phyloP scores from a whole-genome alignment of 2,329 filamentous ascomycete species.

The Taxawa tesnikishii region DNA sequence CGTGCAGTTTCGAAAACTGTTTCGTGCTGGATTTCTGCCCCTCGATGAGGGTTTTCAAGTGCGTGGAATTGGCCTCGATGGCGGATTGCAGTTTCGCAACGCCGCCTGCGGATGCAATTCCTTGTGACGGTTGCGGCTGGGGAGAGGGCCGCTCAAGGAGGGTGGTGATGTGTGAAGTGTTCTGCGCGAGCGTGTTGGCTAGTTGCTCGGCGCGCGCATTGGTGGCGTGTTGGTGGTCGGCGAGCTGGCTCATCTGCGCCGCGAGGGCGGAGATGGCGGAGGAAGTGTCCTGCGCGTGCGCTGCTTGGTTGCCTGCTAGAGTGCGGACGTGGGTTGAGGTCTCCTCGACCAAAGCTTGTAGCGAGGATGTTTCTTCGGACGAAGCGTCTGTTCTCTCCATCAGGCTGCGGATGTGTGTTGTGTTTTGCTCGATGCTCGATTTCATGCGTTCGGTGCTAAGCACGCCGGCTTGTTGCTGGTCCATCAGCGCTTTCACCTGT shows the following conservation, averaged over 20 bases:
- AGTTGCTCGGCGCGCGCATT: neutral
- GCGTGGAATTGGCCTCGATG: conserved; percentile 8
- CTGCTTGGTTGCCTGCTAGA: neutral
- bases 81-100: conserved; percentile 7
- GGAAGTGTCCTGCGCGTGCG: neutral
- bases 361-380: conserved; percentile 1
- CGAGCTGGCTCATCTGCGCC: conserved; percentile 1
- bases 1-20: conserved; percentile 3
- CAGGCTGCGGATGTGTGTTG: conserved; percentile 2
- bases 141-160: conserved; percentile 10
- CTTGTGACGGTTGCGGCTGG: neutral
- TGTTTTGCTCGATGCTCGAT: conserved; percentile 4
- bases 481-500: conserved; percentile 3
- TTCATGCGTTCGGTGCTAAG: conserved; percentile 6
- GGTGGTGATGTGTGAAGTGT: conserved; percentile 6
- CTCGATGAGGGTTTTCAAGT: conserved; percentile 2
- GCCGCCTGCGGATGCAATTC: conserved; percentile 6
- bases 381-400: conserved; percentile 4
- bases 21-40: conserved; percentile 6
- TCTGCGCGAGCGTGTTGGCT: neutral
- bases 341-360: conserved; percentile 1
- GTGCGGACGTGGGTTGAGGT: neutral
- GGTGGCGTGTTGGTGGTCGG: conserved; percentile 3
- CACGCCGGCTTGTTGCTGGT: conserved; percentile 2
- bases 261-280: neutral